These are phyloP conservation scores for Sinapis alba DNA, from an alignment of 441 rosid genomes.

Conservation along the genomic window DNA sequence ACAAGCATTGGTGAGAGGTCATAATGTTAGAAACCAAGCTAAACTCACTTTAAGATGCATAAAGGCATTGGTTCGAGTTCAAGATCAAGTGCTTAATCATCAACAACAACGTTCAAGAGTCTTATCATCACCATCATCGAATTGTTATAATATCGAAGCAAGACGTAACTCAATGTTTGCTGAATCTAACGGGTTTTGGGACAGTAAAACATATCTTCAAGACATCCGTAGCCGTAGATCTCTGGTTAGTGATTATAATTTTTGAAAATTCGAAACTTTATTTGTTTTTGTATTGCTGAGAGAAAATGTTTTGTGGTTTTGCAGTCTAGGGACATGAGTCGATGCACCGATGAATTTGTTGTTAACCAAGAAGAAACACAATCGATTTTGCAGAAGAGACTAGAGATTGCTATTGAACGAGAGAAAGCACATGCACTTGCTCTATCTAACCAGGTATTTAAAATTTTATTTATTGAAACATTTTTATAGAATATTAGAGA, in stretches of 20 bases:
- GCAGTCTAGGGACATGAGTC: constrained; percentile 83
- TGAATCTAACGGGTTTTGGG: constrained; percentile 63
- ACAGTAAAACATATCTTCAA: constrained; percentile 61
- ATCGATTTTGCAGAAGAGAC: constrained; percentile 67
- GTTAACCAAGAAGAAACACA: constrained; percentile 68
- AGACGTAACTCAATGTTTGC: constrained; percentile 72
- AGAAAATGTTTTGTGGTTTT: background rate
- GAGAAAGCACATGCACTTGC: constrained; percentile 68
- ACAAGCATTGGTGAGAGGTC: constrained; percentile 76
- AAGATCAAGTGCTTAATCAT: constrained; percentile 54
- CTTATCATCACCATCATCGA: constrained; percentile 22
- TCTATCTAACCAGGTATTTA: constrained; percentile 67
- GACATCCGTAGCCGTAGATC: constrained; percentile 84
- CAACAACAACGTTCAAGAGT: constrained; percentile 27
- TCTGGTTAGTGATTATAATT: constrained; percentile 44
- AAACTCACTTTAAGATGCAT: constrained; percentile 64
- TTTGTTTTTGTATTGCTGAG: background rate
- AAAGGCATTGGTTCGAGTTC: constrained; percentile 72
- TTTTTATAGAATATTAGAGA: background rate
- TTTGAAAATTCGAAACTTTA: too few species aligned
- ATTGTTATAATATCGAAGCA: constrained; percentile 42
- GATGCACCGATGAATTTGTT: constrained; percentile 74
- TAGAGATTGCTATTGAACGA: constrained; percentile 67
- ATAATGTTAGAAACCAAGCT: constrained; percentile 68
- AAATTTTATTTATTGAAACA: background rate